phyloP scores from a whole-genome alignment of 2,329 filamentous ascomycete genomes.

The Zarea fungicola region DNA sequence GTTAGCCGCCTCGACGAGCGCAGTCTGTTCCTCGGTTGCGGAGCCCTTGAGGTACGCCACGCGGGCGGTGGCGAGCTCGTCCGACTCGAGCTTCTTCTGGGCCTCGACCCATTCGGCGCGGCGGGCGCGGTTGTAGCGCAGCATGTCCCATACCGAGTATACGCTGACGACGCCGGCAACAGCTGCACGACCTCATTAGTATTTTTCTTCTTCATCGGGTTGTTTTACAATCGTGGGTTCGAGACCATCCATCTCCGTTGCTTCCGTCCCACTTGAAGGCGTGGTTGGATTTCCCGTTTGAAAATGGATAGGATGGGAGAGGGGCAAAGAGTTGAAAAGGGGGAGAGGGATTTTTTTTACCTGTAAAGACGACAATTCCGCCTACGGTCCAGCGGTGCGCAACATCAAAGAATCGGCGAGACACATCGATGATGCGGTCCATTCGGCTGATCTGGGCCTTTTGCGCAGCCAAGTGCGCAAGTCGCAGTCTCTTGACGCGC shows the following conservation, averaged over 20 bases:
- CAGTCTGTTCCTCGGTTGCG: conserved; percentile 51
- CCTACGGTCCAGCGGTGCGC: conserved; percentile 52
- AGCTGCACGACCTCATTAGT: conserved; percentile 29
- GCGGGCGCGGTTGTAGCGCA: conserved; percentile 55
- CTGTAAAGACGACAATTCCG: conserved; percentile 51
- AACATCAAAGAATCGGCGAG: conserved; percentile 48
- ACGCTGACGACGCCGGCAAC: conserved; percentile 51
- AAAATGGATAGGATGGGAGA: neutral
- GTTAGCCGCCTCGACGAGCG: conserved; percentile 53
- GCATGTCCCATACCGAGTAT: conserved; percentile 59
- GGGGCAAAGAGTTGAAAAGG: neutral
- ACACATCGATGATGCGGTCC: conserved; percentile 44
- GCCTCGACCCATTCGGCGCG: conserved; percentile 53
- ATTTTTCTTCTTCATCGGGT: neutral
- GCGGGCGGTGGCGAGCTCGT: conserved; percentile 52
- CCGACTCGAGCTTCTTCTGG: conserved; percentile 48
- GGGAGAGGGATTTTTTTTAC: conserved; percentile 31
- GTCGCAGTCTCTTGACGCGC: conserved; percentile 62
- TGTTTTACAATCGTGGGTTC: too few relatives aligned
- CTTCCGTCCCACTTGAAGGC: too few relatives aligned
- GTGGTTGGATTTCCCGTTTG: too few relatives aligned
- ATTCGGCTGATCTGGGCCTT: conserved; percentile 50
- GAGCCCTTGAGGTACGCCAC: conserved; percentile 55
- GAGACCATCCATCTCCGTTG: too few relatives aligned
- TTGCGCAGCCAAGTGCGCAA: conserved; percentile 62